A percentile compares a stretch with the other conserved stretches of the same genome.
These are phyloP conservation scores for Vigna angularis DNA, from an alignment of 306 rosid genomes.

Conservation along the genomic window DNA sequence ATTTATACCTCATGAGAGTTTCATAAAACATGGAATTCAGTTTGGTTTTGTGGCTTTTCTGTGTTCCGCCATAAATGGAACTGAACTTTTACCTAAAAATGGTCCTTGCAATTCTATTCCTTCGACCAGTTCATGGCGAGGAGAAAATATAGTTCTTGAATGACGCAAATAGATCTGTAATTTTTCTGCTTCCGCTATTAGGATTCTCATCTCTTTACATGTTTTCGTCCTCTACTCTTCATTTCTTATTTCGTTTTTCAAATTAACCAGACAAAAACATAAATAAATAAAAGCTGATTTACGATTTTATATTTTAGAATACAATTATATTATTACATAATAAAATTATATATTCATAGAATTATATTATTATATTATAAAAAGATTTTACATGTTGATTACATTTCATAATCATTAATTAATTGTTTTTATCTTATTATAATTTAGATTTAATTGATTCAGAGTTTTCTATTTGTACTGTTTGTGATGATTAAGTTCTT, in stretches of 20 bases:
- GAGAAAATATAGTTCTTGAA: not conserved
- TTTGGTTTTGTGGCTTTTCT: not conserved
- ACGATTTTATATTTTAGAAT: no score
- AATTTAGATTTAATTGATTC: no score
- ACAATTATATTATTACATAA: no score
- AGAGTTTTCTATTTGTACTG: fast-evolving
- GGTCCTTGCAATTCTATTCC: not conserved
- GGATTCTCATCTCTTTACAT: not conserved
- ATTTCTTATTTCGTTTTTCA: not conserved
- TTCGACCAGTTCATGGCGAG: not conserved
- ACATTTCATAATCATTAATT: no score
- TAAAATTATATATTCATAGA: no score
- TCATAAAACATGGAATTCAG: not conserved
- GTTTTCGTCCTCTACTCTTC: not conserved
- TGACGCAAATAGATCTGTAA: not conserved
- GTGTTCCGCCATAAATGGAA: not conserved
- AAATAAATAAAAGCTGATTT: no score
- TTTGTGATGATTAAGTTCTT: fast-evolving
- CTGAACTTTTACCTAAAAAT: not conserved
- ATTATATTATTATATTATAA: no score
- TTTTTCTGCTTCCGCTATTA: not conserved
- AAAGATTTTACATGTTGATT: no score
- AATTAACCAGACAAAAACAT: not conserved
- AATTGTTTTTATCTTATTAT: no score
- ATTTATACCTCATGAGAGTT: not conserved